Evolutionary conservation across 257 asterid genomes (phyloP).

Genomic region (Solanum ossicruentum): DNA sequence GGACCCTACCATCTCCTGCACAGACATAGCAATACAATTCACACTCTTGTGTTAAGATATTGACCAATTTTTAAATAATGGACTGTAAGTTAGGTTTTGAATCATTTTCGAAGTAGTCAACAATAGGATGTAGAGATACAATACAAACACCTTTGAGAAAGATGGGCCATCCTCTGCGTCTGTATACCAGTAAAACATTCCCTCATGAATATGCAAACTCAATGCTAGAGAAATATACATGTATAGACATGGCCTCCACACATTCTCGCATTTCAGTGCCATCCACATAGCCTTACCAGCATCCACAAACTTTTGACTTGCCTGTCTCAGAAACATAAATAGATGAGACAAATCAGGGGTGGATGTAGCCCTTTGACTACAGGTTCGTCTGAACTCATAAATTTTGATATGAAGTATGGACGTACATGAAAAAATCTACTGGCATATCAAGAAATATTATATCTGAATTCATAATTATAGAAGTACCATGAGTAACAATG

Average conservation of each 20-base stretch:
- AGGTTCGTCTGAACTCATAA: not conserved
- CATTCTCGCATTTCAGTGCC: conserved; percentile 38
- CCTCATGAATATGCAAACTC: conserved; percentile 68
- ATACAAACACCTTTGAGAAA: conserved; percentile 42
- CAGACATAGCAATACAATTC: not conserved
- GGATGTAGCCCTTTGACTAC: not conserved
- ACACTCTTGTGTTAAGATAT: not conserved
- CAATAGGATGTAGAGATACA: not conserved
- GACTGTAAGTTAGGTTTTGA: not conserved
- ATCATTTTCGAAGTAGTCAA: not conserved
- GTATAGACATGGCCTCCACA: conserved; percentile 64
- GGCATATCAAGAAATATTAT: not conserved
- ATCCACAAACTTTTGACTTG: conserved; percentile 23
- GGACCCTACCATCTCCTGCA: conserved; percentile 64
- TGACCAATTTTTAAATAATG: not conserved
- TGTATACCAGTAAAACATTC: conserved; percentile 67
- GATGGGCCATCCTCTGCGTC: conserved; percentile 59
- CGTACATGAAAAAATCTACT: not conserved
- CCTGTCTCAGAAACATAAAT: conserved; percentile 11
- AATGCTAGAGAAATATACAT: conserved; percentile 59
- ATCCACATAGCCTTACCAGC: conserved; percentile 39
- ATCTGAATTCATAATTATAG: not conserved
- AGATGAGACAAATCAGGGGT: not conserved
- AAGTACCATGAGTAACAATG: not conserved
- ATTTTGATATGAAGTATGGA: not conserved